phyloP scores from a whole-genome alignment of 176 grass and related monocot species.

The Puya raimondii region DNA sequence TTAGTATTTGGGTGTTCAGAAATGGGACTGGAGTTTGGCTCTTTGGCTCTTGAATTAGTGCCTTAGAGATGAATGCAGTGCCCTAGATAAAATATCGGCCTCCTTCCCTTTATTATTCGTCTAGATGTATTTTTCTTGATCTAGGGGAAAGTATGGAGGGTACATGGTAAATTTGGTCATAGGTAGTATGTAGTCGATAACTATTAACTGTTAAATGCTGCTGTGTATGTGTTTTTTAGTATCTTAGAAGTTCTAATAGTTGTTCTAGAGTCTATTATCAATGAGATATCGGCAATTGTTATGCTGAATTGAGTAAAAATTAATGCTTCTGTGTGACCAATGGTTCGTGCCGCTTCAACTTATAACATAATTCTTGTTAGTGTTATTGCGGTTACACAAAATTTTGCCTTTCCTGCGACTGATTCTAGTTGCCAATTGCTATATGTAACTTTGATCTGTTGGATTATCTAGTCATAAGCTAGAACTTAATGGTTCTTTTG shows the following conservation, averaged over 20 bases:
- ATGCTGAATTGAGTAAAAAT: too few relatives aligned
- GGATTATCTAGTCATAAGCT: too few relatives aligned
- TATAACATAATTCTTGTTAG: too few relatives aligned
- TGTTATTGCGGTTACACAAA: too few relatives aligned
- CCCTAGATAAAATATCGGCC: conserved; percentile 36
- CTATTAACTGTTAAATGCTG: background rate
- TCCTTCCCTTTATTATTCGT: conserved; percentile 15
- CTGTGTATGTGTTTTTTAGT: background rate
- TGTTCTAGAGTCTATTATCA: background rate
- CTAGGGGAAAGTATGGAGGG: conserved; percentile 8
- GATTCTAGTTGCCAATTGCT: too few relatives aligned
- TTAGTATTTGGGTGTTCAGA: background rate
- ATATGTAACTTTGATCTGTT: too few relatives aligned
- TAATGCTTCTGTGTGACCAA: too few relatives aligned
- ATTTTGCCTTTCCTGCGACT: too few relatives aligned
- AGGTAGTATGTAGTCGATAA: background rate
- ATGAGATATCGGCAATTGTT: too few relatives aligned
- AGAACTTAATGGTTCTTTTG: too few relatives aligned
- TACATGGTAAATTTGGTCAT: conserved; percentile 2
- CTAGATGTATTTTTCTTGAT: conserved; percentile 16
- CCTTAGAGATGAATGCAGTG: conserved; percentile 72
- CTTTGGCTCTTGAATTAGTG: conserved; percentile 23
- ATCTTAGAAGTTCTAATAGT: background rate
- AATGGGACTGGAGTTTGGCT: conserved; percentile 74
- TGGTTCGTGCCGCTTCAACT: too few relatives aligned